Base-by-base conservation (phyloP, 192 early-diverging fungal genomes). In the Jimgerdemannia flammicorona region DNA sequence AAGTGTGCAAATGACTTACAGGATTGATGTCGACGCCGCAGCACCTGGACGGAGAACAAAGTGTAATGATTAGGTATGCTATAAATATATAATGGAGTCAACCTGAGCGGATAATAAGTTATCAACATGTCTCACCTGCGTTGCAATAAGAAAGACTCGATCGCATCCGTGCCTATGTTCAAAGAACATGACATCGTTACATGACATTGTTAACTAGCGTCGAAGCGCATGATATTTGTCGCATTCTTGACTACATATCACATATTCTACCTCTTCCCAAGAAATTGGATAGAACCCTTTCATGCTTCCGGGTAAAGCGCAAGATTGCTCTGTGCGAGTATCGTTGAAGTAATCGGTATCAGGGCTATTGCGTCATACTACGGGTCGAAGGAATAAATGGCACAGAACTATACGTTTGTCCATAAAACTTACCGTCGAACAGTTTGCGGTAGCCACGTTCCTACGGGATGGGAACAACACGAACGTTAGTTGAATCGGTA, bases 401-500 rank as follows among this genome's bases (percentile, higher is more conserved):
- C 29, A 29, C 29, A 29, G 29, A 29, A 29, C 29, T 29, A 29
- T 29, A 29, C 29, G 29, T 29, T 29, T 29, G 8, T 43, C 41
- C 7, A 40, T 6, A 10, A 2, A 18, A 3, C 49, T 69, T 79
- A 87, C 86, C 86, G 84, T 59, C 95, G 84, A 19, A 95, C 93
- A 18, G 95, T 91, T 76, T 97, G 96, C 39, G 96, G 96, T 19
- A 97, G 86, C 96, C 96, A 97, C 3, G 95, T 95, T 42, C 80
- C 78, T 79, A 65, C 54, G 18, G 20, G 40, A 63, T 65, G 43
- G 39, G 29, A 40, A 72, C 44, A 44, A n/a, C 40, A 18, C 20
- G 14, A 74, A n/a, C 10, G 70, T 74, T 3, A 64, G 40, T 49
- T 4, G 68, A 2, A 3, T 14, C 7, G 44, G 10, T 66, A 67